These are phyloP conservation scores for Tripterygium wilfordii DNA, from an alignment of 177 flowering plant species.

Conservation along the genomic window DNA sequence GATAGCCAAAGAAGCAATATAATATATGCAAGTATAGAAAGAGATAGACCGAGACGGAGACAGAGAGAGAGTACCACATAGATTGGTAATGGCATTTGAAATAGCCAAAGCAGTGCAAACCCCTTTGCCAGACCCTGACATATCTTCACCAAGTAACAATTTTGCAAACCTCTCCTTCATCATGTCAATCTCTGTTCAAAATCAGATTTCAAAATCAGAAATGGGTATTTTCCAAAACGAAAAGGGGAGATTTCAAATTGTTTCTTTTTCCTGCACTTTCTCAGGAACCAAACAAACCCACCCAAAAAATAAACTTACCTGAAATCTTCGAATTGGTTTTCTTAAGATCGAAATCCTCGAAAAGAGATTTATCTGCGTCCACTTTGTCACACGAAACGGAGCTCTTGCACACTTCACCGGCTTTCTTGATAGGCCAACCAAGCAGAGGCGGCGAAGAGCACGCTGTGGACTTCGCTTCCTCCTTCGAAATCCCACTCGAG, in stretches of 20 bases:
- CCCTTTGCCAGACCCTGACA: slow-evolving; percentile 96
- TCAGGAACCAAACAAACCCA: slow-evolving; percentile 4
- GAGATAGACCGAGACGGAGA: too few relatives aligned
- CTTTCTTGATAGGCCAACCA: slow-evolving; percentile 60
- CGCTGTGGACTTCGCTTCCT: slow-evolving; percentile 4
- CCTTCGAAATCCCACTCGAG: slow-evolving; percentile 9
- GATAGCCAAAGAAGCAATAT: too few relatives aligned
- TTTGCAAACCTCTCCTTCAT: slow-evolving; percentile 90
- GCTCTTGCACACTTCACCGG: slow-evolving; percentile 20
- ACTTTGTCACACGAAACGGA: slow-evolving; percentile 10
- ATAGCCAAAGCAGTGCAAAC: slow-evolving; percentile 83
- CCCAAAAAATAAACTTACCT: slow-evolving; percentile 23
- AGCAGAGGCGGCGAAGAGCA: slow-evolving; percentile 26
- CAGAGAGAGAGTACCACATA: slow-evolving; percentile 51
- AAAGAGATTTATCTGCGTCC: slow-evolving; percentile 13
- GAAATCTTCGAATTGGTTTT: slow-evolving; percentile 23
- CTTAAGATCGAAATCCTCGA: slow-evolving; percentile 23
- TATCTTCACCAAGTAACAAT: slow-evolving; percentile 92
- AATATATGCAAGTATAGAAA: too few relatives aligned
- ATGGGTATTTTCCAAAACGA: background rate
- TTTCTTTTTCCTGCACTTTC: slow-evolving; percentile 5
- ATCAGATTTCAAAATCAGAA: background rate
- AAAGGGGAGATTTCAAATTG: background rate
- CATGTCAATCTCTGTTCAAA: slow-evolving; percentile 59
- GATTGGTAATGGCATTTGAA: slow-evolving; percentile 89